These are phyloP conservation scores for Metschnikowia vanudenii DNA, from an alignment of 805 yeast genomes.

Conservation along the genomic window DNA sequence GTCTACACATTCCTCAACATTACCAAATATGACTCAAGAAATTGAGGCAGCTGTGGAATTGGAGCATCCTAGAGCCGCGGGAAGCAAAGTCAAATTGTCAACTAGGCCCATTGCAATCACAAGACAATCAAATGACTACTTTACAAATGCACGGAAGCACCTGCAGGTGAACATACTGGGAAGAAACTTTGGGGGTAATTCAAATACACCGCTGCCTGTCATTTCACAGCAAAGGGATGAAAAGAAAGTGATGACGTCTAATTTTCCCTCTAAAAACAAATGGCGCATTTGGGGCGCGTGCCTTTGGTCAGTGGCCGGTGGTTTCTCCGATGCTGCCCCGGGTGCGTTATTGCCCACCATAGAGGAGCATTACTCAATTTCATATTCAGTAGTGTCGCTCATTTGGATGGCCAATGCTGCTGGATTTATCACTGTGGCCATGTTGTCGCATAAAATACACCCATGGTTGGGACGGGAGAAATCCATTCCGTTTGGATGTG, in stretches of 20 bases:
- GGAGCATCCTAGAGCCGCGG: not conserved
- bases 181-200: not conserved
- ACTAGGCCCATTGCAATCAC: conserved; percentile 12
- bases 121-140: conserved; percentile 16
- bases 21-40: not conserved
- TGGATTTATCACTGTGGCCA: conserved; percentile 22
- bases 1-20: not conserved
- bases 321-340: conserved; percentile 23
- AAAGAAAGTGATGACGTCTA: conserved; percentile 16
- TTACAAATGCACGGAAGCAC: conserved; percentile 10
- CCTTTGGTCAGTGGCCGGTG: conserved; percentile 19
- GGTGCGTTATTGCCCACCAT: conserved; percentile 25
- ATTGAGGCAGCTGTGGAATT: not conserved
- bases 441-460: conserved; percentile 18
- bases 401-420: conserved; percentile 24
- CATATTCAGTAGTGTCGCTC: conserved; percentile 22
- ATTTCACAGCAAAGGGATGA: conserved; percentile 11
- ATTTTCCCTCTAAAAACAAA: conserved; percentile 18
- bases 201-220: conserved; percentile 5
- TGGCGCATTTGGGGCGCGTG: conserved; percentile 20
- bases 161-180: not conserved
- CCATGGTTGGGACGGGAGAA: conserved; percentile 19
- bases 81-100: conserved; percentile 3
- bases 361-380: conserved; percentile 20
- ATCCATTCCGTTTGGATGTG: conserved; percentile 19